Evolutionary conservation across 257 asterid species (phyloP).

Genomic region (Schizonepeta tenuifolia): DNA sequence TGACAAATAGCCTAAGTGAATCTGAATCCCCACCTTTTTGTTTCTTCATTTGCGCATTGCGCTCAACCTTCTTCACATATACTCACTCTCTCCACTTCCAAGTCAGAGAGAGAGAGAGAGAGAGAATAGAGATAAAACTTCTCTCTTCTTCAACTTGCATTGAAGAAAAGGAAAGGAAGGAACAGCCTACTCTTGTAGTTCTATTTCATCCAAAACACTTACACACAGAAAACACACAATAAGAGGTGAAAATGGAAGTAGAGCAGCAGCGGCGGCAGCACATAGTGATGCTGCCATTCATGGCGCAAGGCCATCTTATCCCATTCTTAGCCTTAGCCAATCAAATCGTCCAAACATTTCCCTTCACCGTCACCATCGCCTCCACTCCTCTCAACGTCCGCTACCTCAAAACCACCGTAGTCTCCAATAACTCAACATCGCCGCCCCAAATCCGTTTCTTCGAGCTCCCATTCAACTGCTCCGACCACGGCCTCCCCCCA

Average conservation of each 20-base stretch:
- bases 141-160: no score
- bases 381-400: conserved; percentile 60
- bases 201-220: neutral
- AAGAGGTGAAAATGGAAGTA: conserved; percentile 3
- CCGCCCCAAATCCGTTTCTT: conserved; percentile 43
- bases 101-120: no score
- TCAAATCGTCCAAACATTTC: conserved; percentile 38
- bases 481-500: conserved; percentile 69
- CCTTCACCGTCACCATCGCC: conserved; percentile 60
- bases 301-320: conserved; percentile 76
- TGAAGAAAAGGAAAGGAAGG: no score
- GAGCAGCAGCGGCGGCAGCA: conserved; percentile 41
- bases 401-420: conserved; percentile 56
- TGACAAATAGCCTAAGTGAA: no score
- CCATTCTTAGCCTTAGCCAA: conserved; percentile 66
- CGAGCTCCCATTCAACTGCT: conserved; percentile 58
- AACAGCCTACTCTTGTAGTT: no score
- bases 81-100: no score
- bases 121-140: no score
- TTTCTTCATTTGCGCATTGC: no score
- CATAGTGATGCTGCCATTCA: conserved; percentile 67
- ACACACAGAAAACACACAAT: neutral
- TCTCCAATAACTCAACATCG: conserved; percentile 34
- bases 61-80: no score
- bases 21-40: no score